These are phyloP conservation scores for Dipteronia dyeriana DNA, from an alignment of 345 rosid genomes.

Conservation along the genomic window DNA sequence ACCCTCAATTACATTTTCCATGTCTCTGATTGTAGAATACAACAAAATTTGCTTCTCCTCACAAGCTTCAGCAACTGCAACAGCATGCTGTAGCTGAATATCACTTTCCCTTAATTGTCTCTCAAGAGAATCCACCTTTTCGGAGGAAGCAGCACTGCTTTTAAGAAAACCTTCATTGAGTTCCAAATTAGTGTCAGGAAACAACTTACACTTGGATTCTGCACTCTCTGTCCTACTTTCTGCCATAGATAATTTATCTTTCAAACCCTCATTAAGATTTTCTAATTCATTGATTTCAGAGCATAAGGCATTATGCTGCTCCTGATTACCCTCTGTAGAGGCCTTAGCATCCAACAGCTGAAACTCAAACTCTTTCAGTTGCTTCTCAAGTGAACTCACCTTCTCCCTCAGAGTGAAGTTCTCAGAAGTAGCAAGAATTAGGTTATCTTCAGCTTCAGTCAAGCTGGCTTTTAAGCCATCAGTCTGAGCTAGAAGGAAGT, in stretches of 20 bases:
- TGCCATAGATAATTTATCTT: constrained; percentile 42
- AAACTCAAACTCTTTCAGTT: constrained; percentile 39
- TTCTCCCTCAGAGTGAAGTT: constrained; percentile 52
- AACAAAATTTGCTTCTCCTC: constrained; percentile 78
- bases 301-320: constrained; percentile 22
- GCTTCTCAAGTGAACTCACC: constrained; percentile 56
- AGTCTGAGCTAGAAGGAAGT: constrained; percentile 49
- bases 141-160: constrained; percentile 40
- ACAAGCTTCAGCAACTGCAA: constrained; percentile 83
- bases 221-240: constrained; percentile 56
- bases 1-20: constrained; percentile 80
- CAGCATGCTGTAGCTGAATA: constrained; percentile 65
- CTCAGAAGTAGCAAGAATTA: constrained; percentile 53
- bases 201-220: constrained; percentile 47
- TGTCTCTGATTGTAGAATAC: constrained; percentile 67
- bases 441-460: constrained; percentile 56
- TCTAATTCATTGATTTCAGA: constrained; percentile 35
- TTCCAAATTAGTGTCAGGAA: constrained; percentile 48
- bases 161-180: constrained; percentile 53
- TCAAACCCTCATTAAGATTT: constrained; percentile 44
- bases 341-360: constrained; percentile 30
- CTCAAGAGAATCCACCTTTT: constrained; percentile 68
- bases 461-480: constrained; percentile 56
- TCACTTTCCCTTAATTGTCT: constrained; percentile 66
- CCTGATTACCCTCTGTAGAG: constrained; percentile 27